Evolutionary conservation across 176 grass and related monocot genomes (phyloP).

Genomic region (Phoenix roebelenii): DNA sequence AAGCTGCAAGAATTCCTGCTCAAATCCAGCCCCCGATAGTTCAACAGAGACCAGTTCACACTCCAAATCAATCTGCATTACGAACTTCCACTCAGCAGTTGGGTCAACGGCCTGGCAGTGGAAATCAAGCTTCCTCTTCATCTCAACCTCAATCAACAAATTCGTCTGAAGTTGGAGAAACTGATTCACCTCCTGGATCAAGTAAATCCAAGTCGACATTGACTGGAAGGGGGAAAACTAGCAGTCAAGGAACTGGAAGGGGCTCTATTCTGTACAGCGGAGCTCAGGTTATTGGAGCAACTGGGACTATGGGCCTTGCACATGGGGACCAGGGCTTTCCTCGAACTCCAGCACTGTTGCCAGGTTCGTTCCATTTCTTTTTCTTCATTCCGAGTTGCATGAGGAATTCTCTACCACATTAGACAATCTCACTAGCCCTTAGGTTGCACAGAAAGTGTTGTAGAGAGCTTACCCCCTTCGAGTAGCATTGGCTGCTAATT

Average conservation of each 20-base stretch:
- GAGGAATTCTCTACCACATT: too few relatives aligned
- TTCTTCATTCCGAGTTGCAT: neutral
- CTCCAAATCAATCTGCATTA: constrained; percentile 27
- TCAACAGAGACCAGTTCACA: constrained; percentile 46
- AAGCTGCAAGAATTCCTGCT: constrained; percentile 35
- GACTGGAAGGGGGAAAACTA: constrained; percentile 30
- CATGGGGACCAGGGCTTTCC: constrained; percentile 84
- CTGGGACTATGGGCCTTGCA: constrained; percentile 41
- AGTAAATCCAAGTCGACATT: constrained; percentile 31
- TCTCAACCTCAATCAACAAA: constrained; percentile 28
- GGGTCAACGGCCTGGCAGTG: constrained; percentile 16
- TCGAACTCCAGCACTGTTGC: constrained; percentile 83
- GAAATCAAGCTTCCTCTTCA: constrained; percentile 27
- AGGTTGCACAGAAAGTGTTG: too few relatives aligned
- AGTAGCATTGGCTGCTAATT: too few relatives aligned
- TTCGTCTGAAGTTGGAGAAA: constrained; percentile 44
- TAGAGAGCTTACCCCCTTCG: too few relatives aligned
- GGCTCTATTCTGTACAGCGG: constrained; percentile 57
- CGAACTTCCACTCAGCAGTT: constrained; percentile 34
- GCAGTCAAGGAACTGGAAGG: constrained; percentile 48
- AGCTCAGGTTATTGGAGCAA: constrained; percentile 59
- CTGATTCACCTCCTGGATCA: constrained; percentile 36
- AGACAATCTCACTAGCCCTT: too few relatives aligned
- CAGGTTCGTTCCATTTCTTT: constrained; percentile 44
- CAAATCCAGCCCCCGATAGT: constrained; percentile 35